These are phyloP conservation scores for Salvia rosmarinus DNA, from an alignment of 257 asterid genomes.

Conservation along the genomic window DNA sequence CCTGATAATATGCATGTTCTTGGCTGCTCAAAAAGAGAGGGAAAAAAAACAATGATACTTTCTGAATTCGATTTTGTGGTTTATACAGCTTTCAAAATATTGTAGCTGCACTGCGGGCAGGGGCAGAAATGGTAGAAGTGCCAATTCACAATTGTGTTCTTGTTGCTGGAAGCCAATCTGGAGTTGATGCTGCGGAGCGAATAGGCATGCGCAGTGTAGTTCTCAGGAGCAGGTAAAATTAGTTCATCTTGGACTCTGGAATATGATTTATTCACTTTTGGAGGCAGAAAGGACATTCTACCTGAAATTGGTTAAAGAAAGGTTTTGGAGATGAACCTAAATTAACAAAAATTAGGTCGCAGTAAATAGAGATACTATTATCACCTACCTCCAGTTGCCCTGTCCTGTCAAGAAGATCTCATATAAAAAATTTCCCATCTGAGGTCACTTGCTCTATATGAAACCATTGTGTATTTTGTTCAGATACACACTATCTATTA, in stretches of 20 bases:
- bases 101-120: conserved; percentile 84
- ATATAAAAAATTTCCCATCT: no score
- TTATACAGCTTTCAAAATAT: conserved; percentile 64
- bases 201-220: conserved; percentile 83
- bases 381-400: conserved; percentile 1
- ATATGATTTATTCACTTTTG: not conserved
- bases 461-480: no score
- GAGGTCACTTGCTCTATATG: no score
- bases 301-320: not conserved
- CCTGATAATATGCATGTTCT: not conserved
- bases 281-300: not conserved
- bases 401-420: not conserved
- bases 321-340: not conserved
- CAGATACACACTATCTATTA: no score
- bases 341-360: not conserved
- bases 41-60: no score
- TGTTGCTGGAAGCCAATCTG: conserved; percentile 83
- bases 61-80: not conserved
- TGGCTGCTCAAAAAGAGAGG: not conserved
- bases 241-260: not conserved
- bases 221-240: conserved; percentile 84
- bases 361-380: no score
- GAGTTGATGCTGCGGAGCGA: conserved; percentile 82
- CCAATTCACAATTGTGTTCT: conserved; percentile 66
- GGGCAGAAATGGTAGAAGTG: conserved; percentile 70